Conservation (phyloP, 2,329 filamentous ascomycete species). For the Alternaria infectoria region DNA sequence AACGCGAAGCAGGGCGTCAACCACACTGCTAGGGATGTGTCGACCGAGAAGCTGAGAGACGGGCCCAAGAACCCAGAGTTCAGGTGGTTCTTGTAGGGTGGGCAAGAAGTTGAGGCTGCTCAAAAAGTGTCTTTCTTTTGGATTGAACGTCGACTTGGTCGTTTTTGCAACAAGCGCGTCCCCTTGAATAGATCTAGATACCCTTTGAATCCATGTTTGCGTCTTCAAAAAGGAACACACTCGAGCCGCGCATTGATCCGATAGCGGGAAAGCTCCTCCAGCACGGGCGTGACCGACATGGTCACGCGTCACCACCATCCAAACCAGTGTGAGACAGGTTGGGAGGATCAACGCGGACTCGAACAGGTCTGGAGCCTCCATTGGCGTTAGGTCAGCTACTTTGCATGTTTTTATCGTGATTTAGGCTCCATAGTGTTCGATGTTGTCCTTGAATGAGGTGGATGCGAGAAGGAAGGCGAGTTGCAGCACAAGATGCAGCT, state of each 20-base stretch:
- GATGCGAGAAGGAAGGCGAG: background rate
- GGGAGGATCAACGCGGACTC: background rate
- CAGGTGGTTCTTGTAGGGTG: constrained; percentile 50
- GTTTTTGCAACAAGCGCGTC: background rate
- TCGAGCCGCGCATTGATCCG: background rate
- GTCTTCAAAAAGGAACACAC: background rate
- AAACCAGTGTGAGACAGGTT: constrained; percentile 7
- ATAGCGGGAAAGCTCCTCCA: background rate
- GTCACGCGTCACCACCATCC: constrained; percentile 15
- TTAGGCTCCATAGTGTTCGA: background rate
- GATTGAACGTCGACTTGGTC: background rate
- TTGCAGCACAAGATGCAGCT: background rate
- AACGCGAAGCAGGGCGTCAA: constrained; percentile 63
- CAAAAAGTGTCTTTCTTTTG: background rate
- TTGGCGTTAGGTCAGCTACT: background rate
- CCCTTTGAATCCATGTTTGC: background rate
- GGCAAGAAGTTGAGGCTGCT: background rate
- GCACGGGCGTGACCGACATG: background rate
- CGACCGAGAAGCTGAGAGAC: constrained; percentile 54
- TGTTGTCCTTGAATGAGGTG: background rate
- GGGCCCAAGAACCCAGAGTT: constrained; percentile 53
- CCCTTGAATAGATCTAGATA: background rate
- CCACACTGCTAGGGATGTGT: constrained; percentile 59
- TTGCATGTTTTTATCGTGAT: background rate
- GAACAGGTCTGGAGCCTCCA: background rate